phyloP scores from a whole-genome alignment of 306 rosid genomes.

The Casuarina glauca region DNA sequence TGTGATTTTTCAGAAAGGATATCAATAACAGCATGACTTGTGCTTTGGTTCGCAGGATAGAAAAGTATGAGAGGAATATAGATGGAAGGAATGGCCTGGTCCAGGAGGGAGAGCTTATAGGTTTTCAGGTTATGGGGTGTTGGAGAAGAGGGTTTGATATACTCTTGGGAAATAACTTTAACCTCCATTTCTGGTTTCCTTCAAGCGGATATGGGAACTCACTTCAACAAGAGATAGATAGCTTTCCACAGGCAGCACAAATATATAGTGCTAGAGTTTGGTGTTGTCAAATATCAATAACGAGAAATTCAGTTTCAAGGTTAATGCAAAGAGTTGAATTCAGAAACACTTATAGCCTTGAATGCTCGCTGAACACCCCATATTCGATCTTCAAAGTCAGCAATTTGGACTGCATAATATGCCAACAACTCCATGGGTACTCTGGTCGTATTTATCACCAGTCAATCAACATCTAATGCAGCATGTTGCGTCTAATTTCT shows the following conservation, averaged over 20 bases:
- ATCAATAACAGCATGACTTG: neutral
- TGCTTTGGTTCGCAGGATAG: neutral
- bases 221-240: no score
- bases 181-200: constrained; percentile 17
- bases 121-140: constrained; percentile 23
- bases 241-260: neutral
- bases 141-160: constrained; percentile 30
- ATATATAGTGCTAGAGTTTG: constrained; percentile 10
- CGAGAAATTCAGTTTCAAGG: no score
- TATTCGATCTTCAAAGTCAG: no score
- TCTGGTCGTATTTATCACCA: no score
- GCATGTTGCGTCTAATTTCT: no score
- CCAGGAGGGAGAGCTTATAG: constrained; percentile 33
- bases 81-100: constrained; percentile 12
- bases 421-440: no score
- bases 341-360: no score
- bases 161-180: constrained; percentile 11
- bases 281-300: no score
- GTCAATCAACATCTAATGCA: no score
- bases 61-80: constrained; percentile 19
- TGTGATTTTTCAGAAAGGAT: neutral
- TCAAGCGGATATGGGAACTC: neutral
- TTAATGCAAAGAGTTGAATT: no score
- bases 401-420: no score
- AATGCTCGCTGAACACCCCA: no score